Conservation (phyloP, 2,329 filamentous ascomycete genomes). For the Paracoccidioides lutzii region DNA sequence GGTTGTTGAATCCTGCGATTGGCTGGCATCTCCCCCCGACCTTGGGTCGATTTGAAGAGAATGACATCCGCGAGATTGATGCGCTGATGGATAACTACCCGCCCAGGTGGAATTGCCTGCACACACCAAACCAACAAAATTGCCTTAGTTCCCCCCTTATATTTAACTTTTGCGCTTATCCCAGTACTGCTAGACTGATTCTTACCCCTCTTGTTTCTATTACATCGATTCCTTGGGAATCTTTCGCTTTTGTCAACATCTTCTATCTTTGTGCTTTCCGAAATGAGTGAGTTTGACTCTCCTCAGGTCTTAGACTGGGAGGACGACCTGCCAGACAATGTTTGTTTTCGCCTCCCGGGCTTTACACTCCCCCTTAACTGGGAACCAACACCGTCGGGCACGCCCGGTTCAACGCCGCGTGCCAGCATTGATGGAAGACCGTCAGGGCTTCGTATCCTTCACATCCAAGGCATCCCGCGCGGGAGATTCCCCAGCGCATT, state of each 20-base stretch:
- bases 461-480: neutral
- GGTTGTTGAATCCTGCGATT: neutral
- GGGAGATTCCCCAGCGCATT: neutral
- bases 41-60: no score
- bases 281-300: neutral
- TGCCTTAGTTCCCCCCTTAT: neutral
- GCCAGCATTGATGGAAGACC: neutral
- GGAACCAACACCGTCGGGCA: neutral
- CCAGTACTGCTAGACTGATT: neutral
- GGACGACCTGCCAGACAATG: conserved; percentile 1
- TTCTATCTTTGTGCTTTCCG: neutral
- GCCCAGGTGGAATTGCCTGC: neutral
- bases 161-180: neutral
- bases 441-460: neutral
- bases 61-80: neutral
- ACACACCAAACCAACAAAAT: neutral
- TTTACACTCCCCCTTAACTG: conserved; percentile 2
- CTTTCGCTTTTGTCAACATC: neutral
- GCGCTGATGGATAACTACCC: neutral
- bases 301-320: neutral
- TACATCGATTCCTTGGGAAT: neutral
- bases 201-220: neutral
- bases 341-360: conserved; percentile 1
- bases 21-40: neutral
- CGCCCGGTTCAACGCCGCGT: neutral